Evolutionary conservation across 139 green algal species (phyloP), one percentile per base, ranked within the genome.

Genomic region (Gonium pectorale): DNA sequence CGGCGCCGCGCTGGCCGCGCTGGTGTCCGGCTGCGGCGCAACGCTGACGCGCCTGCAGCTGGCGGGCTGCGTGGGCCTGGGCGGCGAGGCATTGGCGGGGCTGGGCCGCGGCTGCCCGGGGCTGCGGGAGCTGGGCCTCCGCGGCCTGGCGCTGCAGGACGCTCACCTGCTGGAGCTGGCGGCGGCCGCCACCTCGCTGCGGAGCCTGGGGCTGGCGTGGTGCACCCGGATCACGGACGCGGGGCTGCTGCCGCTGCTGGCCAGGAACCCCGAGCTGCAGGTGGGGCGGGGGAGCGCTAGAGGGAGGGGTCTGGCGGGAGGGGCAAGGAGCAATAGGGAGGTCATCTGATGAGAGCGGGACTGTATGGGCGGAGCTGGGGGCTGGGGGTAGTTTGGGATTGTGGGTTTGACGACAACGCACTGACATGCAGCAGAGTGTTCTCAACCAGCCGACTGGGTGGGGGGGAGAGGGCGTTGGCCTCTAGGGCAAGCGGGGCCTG

Each of bases 1-100:
- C 54, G n/a, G 15, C n/a, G 13, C 56, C 1, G 31, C 2, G 0
- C 75, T 82, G 37, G n/a, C 11, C 3, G n/a, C 56, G 9, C 29
- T 82, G 75, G 40, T 71, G 7, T 44, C 59, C 40, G 75, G 56
- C 75, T 82, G 75, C 75, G 75, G 75, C 54, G 24, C 40, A 59
- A 17, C 6, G 17, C 60, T 82, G 75, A 26, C n/a, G 40, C 59
- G 29, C 59, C 56, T 82, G 59, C 59, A 60, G 29, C 54, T 82
- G 9, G 44, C 60, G 41, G 75, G 75, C 56, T 82, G 75, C 31
- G 59, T 82, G 27, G 59, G 56, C 15, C 7, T 82, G 8, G 19
- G 6, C 0, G 75, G 75, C 6, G 75, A 60, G 56, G 40, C 21
- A 41, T 17, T 82, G 75, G 75, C 5, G 59, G 40, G 11, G 11